Percentiles rank a stretch among this genome's conserved stretches.
These are phyloP conservation scores for Dittrichia graveolens DNA, from an alignment of 129 eudicot genomes.

Conservation along the genomic window DNA sequence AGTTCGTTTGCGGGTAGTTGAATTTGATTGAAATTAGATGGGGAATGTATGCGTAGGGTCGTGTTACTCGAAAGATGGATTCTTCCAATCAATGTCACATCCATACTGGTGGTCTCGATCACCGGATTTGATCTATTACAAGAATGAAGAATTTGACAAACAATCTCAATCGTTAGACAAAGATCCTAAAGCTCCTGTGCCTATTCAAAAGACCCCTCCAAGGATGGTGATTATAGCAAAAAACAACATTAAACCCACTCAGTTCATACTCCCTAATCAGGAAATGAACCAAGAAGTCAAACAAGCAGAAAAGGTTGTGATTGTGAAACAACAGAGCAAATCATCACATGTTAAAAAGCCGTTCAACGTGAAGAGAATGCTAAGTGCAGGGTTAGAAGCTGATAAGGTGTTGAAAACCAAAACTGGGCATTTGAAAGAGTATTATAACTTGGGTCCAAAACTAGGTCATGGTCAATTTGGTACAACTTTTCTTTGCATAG, in stretches of 20 bases:
- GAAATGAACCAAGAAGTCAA: conserved; percentile 29
- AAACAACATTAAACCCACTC: conserved; percentile 30
- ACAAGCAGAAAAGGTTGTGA: conserved; percentile 32
- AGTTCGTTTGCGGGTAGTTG: neutral
- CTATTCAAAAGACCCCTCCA: conserved; percentile 55
- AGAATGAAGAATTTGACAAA: conserved; percentile 26
- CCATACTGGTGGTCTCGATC: conserved; percentile 53
- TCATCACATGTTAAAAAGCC: conserved; percentile 37
- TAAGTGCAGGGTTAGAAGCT: conserved; percentile 75
- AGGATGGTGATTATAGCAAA: conserved; percentile 47
- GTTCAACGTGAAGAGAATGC: conserved; percentile 50
- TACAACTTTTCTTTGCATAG: conserved; percentile 73
- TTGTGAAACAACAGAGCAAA: conserved; percentile 41
- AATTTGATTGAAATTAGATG: conserved; percentile 30
- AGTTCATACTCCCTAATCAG: conserved; percentile 7
- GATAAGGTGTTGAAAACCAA: conserved; percentile 66
- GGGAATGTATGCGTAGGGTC: conserved; percentile 67
- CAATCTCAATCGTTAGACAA: conserved; percentile 20
- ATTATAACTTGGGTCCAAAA: conserved; percentile 62
- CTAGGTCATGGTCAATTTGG: conserved; percentile 92
- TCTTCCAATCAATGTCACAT: conserved; percentile 41
- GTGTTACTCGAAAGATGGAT: conserved; percentile 49
- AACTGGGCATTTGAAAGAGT: conserved; percentile 80
- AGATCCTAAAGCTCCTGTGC: conserved; percentile 21
- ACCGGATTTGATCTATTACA: conserved; percentile 41